Evolutionary conservation across 2,329 filamentous ascomycete species (phyloP), one percentile per base, ranked within the genome.

Genomic region (Nigrospora oryzae): DNA sequence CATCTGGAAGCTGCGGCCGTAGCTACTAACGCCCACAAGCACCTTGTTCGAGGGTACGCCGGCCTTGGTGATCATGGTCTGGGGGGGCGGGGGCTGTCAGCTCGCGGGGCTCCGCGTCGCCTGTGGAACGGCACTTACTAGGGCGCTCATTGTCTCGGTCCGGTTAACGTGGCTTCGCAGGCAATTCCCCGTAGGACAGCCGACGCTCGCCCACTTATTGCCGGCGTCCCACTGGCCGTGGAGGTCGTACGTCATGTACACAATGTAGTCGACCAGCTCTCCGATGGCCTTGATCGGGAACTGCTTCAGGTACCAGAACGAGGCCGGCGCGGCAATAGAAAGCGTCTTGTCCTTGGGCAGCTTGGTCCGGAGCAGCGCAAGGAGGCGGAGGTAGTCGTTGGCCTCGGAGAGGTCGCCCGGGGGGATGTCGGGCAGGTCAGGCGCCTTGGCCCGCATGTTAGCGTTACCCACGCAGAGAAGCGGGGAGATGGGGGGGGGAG

Each of bases 61-160:
- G 1, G 66, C 63, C 47, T 68, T 67, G 57, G 65, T 70, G 42
- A 67, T 57, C 60, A 68, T 68, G 16, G 57, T 48, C 1, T 23
- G 19, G 19, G 19, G 19, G 19, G 6, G 4, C 6, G 6, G 19
- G 19, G 19, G 6, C 4, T 23, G 19, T 23, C 19, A 23, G 19
- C 19, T 23, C 19, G 19, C 19, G 4, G 19, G 6, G 6, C 19
- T 23, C 6, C 19, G 6, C 19, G 19, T 23, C 19, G 19, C 19
- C 19, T 23, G 19, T 23, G 19, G 19, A 23, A 23, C 19, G 19
- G 19, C 6, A 23, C 19, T 23, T 23, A 23, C 19, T 4, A 68
- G 49, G 0, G 63, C 48, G 5, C 50, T 43, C 4, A 51, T 42
- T 1, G 62, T 67, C 45, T 67, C 63, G 0, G 66, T 68, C 28